Base-by-base conservation (phyloP, 2,329 filamentous ascomycete species). In the Aspergillus spinulosporus region DNA sequence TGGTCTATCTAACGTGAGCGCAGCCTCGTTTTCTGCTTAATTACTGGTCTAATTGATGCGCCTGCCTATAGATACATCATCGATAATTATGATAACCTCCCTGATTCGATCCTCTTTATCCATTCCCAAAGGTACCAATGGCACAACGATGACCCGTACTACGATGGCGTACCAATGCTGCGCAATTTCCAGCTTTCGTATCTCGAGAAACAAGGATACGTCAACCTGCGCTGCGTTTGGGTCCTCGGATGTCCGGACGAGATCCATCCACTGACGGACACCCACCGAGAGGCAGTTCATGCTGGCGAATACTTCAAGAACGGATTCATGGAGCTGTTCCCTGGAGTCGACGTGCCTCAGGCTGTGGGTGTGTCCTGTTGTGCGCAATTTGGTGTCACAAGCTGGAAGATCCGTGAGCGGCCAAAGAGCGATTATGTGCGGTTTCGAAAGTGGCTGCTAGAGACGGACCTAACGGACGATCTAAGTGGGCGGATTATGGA, bases 141-240 rank as follows among this genome's bases (percentile, higher is more conserved):
- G 74, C 74, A 82, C 64, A 81, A 82, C 62, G 79, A 81, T 54
- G 78, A 81, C 56, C 77, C 78, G 1, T 79, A 79, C 65, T 80
- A 80, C 59, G 78, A 81, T 59, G 79, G 79, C 6, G 68, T 80
- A 1, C 75, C 75, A 4, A 74, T 81, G 66, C 70, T 84, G 1
- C 71, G 73, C 21, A 75, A 76, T 37, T 76, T 83, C 55, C 78
- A 80, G 54, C 53, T 81, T 2, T 71, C 77, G 0, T 78, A 80
- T 62, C 72, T 83, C 39, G 72, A 76, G 49, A 62, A 75, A 55
- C 71, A 79, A 63, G 80, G 81, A 54, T 84, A 83, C 54, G 77
- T 80, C 34, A 83, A 81, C 53, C 72, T 83, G n/a, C 79, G 81
- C 42, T 84, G 81, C 60, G 76, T 73, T 21, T 82, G 80, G 80